phyloP scores from a whole-genome alignment of 805 yeast genomes.

The Wickerhamiella australiensis region DNA sequence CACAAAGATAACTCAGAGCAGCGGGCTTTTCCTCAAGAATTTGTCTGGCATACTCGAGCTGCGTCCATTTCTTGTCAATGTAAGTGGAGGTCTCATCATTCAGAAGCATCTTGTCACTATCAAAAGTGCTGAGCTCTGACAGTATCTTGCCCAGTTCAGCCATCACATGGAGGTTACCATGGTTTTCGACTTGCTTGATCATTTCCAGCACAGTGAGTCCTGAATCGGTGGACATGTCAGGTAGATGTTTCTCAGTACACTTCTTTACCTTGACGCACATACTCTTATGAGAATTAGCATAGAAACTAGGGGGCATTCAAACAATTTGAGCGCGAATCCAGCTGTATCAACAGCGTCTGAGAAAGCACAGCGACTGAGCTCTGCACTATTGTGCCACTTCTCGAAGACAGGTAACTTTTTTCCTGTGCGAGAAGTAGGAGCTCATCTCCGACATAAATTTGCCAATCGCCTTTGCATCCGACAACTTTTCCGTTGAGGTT shows the following conservation, averaged over 20 bases:
- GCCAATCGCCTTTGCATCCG: too few species aligned
- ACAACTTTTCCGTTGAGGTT: too few species aligned
- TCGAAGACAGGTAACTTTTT: too few species aligned
- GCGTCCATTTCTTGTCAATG: neutral
- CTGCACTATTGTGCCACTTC: too few species aligned
- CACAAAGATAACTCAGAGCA: neutral
- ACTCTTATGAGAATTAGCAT: neutral
- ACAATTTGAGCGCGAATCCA: neutral
- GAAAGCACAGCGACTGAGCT: too few species aligned
- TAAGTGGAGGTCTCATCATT: neutral
- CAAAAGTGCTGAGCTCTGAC: neutral
- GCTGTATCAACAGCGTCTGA: too few species aligned
- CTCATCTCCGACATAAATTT: too few species aligned
- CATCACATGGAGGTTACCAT: neutral
- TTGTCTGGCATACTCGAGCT: neutral
- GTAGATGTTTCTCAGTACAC: neutral
- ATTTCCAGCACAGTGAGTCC: neutral
- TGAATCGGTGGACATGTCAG: neutral
- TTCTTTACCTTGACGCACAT: neutral
- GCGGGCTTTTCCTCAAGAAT: neutral
- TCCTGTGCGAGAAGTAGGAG: too few species aligned
- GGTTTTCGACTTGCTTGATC: neutral
- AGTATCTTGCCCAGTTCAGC: neutral
- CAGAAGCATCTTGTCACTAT: neutral
- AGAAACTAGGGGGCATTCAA: neutral